These are phyloP conservation scores for Dactylellina sp. DNA, from an alignment of 2,329 filamentous ascomycete species.

Conservation along the genomic window DNA sequence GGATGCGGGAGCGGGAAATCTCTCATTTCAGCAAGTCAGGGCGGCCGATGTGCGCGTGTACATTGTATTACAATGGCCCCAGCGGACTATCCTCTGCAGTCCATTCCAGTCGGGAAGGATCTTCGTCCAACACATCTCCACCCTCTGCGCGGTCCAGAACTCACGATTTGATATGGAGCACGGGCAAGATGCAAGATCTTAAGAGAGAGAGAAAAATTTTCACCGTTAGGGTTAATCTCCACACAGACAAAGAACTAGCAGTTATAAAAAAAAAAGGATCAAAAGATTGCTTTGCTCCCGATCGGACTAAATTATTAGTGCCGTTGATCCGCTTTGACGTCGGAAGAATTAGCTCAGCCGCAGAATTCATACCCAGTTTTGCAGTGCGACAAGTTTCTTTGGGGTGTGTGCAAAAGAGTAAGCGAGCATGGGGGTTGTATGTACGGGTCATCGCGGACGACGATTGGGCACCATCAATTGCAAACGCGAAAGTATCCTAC, in stretches of 20 bases:
- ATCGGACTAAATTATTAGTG: conserved; percentile 16
- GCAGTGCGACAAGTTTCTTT: conserved; percentile 5
- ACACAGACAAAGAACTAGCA: neutral
- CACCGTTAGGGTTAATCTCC: conserved; percentile 8
- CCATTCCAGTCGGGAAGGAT: conserved; percentile 24
- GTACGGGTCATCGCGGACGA: conserved; percentile 18
- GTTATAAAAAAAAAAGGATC: neutral
- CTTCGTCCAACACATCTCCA: conserved; percentile 14
- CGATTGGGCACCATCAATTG: conserved; percentile 22
- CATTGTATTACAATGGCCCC: neutral
- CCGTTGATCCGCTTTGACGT: conserved; percentile 42
- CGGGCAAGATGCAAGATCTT: too few species aligned
- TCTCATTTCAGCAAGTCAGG: conserved; percentile 13
- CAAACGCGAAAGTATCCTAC: conserved; percentile 15
- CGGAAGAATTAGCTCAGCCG: conserved; percentile 55
- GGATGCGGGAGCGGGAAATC: conserved; percentile 48
- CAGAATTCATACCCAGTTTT: conserved; percentile 20
- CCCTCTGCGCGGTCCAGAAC: conserved; percentile 27
- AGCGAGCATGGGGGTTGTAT: conserved; percentile 38
- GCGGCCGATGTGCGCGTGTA: conserved; percentile 2
- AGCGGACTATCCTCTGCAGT: conserved; percentile 14
- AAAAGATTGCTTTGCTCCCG: conserved; percentile 3
- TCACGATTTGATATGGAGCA: too few species aligned
- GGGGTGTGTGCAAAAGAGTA: conserved; percentile 20
- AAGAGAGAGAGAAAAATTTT: conserved; percentile 7